Evolutionary conservation across 768 basidiomycete species (phyloP), one percentile per base, ranked within the genome.

Genomic region (Boletus reticulatus): DNA sequence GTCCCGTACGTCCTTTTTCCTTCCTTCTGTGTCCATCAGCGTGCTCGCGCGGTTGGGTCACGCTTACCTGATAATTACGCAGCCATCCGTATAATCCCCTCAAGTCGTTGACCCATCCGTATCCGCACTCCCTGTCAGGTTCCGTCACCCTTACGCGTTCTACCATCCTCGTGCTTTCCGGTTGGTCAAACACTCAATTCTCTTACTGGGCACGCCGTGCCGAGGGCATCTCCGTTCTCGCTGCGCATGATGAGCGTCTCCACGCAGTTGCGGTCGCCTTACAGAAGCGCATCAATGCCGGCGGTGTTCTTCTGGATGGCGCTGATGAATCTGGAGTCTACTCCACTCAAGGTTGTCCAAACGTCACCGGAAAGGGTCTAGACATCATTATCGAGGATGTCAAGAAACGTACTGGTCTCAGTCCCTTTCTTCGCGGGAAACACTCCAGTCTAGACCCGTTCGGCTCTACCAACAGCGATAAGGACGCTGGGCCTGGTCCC

Each of bases 171-270:
- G 66, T 75, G 43, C 72, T 80, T 48, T 79, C 78, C 6, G 78
- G 78, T 55, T 81, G 78, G 78, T 81, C 79, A 19, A 80, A 81
- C 48, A 80, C 78, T 10, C 80, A 81, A 53, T 80, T 80, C 48
- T 80, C 78, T 44, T 81, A 81, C 56, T 80, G 78, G 80, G 77
- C 78, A n/a, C 77, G 78, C 49, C 78, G 78, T 31, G 67, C 74
- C 6, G 80, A 81, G 63, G 79, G 77, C 29, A 74, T 80, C 43
- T 79, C 78, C 47, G 79, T 81, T 38, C 72, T 80, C 31, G 70
- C 73, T 16, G 57, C 68, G 38, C 72, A 76, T 43, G 78, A 80
- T 57, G 65, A 67, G 38, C 74, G 74, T 41, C 68, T 80, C 41
- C 72, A 64, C 22, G 67, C 74, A 24, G 75, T 81, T 39, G 74